Conservation (phyloP, 371 early-diverging fungal species). For the Mucor lusitanicus region DNA sequence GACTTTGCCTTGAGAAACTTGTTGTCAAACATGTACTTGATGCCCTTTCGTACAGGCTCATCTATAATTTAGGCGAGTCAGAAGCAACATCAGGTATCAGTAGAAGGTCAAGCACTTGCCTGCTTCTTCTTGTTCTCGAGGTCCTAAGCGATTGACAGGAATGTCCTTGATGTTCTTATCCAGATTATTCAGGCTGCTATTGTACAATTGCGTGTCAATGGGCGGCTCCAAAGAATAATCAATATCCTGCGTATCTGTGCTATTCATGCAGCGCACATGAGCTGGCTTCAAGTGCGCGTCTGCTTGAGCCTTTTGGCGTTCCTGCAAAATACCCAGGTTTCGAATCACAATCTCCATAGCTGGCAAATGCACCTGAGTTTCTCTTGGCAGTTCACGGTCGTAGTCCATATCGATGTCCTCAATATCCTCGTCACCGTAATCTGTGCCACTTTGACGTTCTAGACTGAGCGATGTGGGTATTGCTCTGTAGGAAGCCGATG, state of each 20-base stretch:
- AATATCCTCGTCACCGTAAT: not conserved
- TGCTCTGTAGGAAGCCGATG: not conserved
- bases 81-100: too few species aligned
- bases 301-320: not conserved
- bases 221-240: conserved; percentile 6
- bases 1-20: conserved; percentile 45
- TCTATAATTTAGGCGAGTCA: conserved; percentile 22
- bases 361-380: not conserved
- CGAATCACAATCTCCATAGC: conserved; percentile 20
- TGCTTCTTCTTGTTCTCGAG: conserved; percentile 57
- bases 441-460: not conserved
- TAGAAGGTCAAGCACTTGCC: conserved; percentile 25
- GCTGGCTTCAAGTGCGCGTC: not conserved
- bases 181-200: not conserved
- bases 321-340: conserved; percentile 9
- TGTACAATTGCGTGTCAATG: conserved; percentile 5
- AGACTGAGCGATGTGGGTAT: not conserved
- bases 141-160: conserved; percentile 43
- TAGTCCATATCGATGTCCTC: conserved; percentile 5
- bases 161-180: conserved; percentile 21
- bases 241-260: not conserved
- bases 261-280: not conserved
- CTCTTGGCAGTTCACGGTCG: not conserved
- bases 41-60: conserved; percentile 41
- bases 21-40: conserved; percentile 49